Evolutionary conservation across 352 stramenopile genomes (phyloP).

Genomic region (Globisporangium carolinianum): DNA sequence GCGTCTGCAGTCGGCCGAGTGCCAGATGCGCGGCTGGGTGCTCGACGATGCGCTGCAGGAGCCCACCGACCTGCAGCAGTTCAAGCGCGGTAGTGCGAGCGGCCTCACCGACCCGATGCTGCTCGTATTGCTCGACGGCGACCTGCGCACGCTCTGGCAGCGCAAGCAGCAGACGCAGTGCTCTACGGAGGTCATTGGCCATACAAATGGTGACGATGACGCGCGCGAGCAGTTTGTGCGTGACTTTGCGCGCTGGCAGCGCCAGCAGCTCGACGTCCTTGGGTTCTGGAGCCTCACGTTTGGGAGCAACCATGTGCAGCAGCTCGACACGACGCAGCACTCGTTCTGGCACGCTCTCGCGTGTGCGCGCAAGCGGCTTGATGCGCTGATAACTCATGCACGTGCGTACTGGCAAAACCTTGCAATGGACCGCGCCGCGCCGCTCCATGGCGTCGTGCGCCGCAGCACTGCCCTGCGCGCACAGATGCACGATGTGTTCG

Average conservation of each 20-base stretch:
- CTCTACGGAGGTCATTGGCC: neutral
- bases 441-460: slow-evolving; percentile 25
- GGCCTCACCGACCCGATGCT: slow-evolving; percentile 31
- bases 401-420: slow-evolving; percentile 17
- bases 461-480: slow-evolving; percentile 16
- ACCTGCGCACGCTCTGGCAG: slow-evolving; percentile 24
- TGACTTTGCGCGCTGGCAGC: slow-evolving; percentile 32
- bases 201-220: neutral
- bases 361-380: slow-evolving; percentile 18
- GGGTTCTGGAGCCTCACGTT: slow-evolving; percentile 34
- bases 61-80: slow-evolving; percentile 23
- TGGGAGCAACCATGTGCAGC: slow-evolving; percentile 38
- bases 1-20: slow-evolving; percentile 53
- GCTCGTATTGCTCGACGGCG: slow-evolving; percentile 42
- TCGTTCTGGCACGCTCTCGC: slow-evolving; percentile 44
- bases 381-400: slow-evolving; percentile 14
- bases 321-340: slow-evolving; percentile 24
- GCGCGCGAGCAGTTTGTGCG: slow-evolving; percentile 14
- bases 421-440: slow-evolving; percentile 12
- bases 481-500: slow-evolving; percentile 29
- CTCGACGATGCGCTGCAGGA: slow-evolving; percentile 46
- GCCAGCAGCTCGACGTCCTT: slow-evolving; percentile 40
- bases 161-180: neutral
- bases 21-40: slow-evolving; percentile 49
- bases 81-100: neutral